Evolutionary conservation across 2,329 filamentous ascomycete genomes (phyloP), one percentile per base, ranked within the genome.

Genomic region (Xylaria sp.): DNA sequence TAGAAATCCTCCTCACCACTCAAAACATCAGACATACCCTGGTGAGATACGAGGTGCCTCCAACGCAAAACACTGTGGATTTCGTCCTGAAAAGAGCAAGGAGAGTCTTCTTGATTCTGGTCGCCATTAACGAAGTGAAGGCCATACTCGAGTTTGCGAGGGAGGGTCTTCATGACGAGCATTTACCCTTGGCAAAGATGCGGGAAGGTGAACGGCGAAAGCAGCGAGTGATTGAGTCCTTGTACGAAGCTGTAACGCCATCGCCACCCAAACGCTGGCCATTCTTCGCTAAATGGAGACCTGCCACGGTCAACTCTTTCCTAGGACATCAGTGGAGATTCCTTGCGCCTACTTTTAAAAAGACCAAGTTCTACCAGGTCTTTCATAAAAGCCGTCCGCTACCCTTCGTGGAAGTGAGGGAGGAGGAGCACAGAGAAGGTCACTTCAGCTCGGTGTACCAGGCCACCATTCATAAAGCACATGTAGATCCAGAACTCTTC

Each of bases 381-480:
- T 44, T 51, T 40, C 13, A 56, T 18, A 16, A 7, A 13, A 20
- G 19, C 2, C 48, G 48, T 7, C 44, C 39, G 9, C 24, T 56
- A 11, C 48, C 44, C 19, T 44, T 51, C 44, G 22, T 43, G 9
- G 24, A 13, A 7, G n/a, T 44, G 21, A 16, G n/a, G 6, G 38
- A 29, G 16, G 44, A 19, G 2, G 8, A 13, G 8, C 22, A 40
- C 16, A 21, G n/a, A 18, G 16, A 44, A 2, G 50, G 50, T 4
- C 43, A 48, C 20, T 53, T 50, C 37, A 42, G 51, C 26, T 41
- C 39, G 11, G 55, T 57, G 19, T 21, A 48, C 26, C 34, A 37
- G 34, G 48, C 46, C n/a, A 19, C 42, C 7, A 43, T 57, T n/a
- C 55, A 54, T 26, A 17, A 21, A 21, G 39, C 40, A 6, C 51